A percentile compares a stretch with the other conserved stretches of the same genome.
Conservation (phyloP, 495 filamentous ascomycete species). For the Daldinia caldariorum region DNA sequence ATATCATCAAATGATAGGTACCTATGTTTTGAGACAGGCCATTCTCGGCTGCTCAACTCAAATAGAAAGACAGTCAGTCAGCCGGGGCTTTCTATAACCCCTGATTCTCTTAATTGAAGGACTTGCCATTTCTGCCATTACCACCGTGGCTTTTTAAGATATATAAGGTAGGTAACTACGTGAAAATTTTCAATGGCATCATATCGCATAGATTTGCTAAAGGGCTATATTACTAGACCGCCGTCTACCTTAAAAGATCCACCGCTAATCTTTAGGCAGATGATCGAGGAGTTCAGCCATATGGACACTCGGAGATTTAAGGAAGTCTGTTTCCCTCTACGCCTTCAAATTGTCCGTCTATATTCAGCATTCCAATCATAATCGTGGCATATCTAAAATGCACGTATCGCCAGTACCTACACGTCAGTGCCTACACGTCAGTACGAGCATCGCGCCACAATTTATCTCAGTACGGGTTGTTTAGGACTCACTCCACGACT, state of each 20-base stretch:
- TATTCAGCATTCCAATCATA: background rate
- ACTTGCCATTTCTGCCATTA: background rate
- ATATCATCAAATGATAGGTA: slow-evolving; percentile 4
- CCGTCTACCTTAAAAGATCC: background rate
- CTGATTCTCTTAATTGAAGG: background rate
- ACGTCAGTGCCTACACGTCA: too few species aligned
- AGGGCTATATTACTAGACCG: background rate
- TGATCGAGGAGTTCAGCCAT: background rate
- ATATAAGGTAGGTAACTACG: background rate
- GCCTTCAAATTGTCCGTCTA: background rate
- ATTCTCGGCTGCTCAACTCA: slow-evolving; percentile 1
- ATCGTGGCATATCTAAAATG: background rate
- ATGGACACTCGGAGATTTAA: background rate
- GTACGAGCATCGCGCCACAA: background rate
- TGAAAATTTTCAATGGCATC: background rate
- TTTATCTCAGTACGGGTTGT: background rate
- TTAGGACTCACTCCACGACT: background rate
- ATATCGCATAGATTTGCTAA: background rate
- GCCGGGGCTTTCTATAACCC: background rate
- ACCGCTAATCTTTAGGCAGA: background rate
- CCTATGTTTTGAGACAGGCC: slow-evolving; percentile 6
- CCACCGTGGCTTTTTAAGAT: background rate
- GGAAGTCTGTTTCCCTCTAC: background rate
- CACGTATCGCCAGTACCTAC: background rate
- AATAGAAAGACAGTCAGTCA: background rate